Conservation (phyloP, 768 basidiomycete species). For the Cantharellus cinnabarinus region DNA sequence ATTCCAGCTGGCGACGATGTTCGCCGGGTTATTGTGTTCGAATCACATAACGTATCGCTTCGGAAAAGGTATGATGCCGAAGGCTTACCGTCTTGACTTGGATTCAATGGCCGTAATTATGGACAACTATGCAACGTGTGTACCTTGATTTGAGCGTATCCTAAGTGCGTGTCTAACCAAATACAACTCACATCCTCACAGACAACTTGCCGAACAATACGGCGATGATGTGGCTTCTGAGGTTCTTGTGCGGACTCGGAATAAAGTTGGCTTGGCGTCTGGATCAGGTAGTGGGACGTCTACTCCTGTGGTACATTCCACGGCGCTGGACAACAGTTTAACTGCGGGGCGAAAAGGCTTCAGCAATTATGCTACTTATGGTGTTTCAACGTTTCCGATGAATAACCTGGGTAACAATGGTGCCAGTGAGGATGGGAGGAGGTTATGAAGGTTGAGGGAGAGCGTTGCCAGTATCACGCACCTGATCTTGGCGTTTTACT, state of each 20-base stretch:
- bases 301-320: too few species aligned
- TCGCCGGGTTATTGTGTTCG: conserved; percentile 45
- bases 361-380: background rate
- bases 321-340: too few species aligned
- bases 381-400: background rate
- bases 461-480: too few species aligned
- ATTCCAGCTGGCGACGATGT: conserved; percentile 40
- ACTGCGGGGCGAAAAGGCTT: too few species aligned
- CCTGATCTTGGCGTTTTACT: too few species aligned
- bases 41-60: conserved; percentile 77
- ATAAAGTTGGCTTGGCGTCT: too few species aligned
- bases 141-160: conserved; percentile 2
- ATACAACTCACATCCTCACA: conserved; percentile 12
- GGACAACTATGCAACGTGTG: conserved; percentile 62
- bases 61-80: conserved; percentile 76
- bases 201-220: conserved; percentile 57
- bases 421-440: background rate
- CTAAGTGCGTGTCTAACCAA: background rate
- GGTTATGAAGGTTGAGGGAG: too few species aligned
- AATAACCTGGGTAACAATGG: background rate
- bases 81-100: conserved; percentile 56
- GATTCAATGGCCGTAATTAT: conserved; percentile 63
- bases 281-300: too few species aligned
- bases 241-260: conserved; percentile 33
- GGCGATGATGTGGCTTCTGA: conserved; percentile 43